phyloP scores from a whole-genome alignment of 2,329 filamentous ascomycete species.

The Knufia fluminis region DNA sequence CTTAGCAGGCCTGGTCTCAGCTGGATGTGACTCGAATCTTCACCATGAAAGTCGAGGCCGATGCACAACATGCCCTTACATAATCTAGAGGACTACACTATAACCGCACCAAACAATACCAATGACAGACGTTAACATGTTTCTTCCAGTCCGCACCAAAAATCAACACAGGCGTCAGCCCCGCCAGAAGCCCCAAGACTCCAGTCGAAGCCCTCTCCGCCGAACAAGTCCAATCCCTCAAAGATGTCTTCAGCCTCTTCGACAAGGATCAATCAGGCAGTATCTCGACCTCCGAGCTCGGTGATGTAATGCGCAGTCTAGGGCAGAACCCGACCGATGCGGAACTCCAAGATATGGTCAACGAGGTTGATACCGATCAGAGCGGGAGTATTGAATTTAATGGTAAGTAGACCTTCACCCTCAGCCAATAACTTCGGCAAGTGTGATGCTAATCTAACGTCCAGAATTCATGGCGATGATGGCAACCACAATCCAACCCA shows the following conservation, averaged over 20 bases:
- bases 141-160: no score
- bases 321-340: constrained; percentile 54
- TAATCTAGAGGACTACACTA: no score
- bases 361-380: constrained; percentile 56
- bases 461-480: constrained; percentile 60
- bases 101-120: no score
- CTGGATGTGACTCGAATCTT: no score
- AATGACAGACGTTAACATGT: background rate
- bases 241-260: constrained; percentile 26
- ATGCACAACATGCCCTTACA: no score
- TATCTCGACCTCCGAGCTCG: constrained; percentile 56
- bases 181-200: constrained; percentile 11
- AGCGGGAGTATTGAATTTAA: constrained; percentile 58
- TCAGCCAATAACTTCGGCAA: background rate
- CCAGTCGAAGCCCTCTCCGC: constrained; percentile 15
- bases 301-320: constrained; percentile 55
- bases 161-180: constrained; percentile 8
- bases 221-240: constrained; percentile 24
- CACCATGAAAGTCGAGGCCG: no score
- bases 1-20: no score
- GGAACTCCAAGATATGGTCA: constrained; percentile 58
- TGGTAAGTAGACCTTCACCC: constrained; percentile 30
- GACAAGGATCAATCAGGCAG: constrained; percentile 37
- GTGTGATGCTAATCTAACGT: no score
- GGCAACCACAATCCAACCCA: constrained; percentile 53